Conservation (phyloP, 768 basidiomycete species). For the Fistulinella prunicolor region DNA sequence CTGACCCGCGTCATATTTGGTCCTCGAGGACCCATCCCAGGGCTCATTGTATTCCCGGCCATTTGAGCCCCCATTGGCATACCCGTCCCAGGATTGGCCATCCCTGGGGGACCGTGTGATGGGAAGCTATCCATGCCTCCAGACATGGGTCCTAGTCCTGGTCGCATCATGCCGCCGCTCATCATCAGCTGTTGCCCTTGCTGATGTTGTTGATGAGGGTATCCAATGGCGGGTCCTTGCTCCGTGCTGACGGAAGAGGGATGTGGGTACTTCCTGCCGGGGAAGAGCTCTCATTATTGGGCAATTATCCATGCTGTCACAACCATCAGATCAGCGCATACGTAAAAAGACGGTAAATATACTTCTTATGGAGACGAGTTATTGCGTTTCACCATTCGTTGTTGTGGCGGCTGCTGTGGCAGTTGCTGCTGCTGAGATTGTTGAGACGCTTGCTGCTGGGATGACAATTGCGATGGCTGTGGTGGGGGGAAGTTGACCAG, state of each 20-base stretch:
- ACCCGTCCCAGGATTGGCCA: slow-evolving; percentile 33
- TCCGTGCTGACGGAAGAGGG: slow-evolving; percentile 47
- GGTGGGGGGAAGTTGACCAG: slow-evolving; percentile 39
- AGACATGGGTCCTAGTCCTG: slow-evolving; percentile 30
- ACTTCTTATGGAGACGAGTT: slow-evolving; percentile 68
- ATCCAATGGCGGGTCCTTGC: slow-evolving; percentile 39
- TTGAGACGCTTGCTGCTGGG: slow-evolving; percentile 4
- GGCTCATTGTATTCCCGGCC: slow-evolving; percentile 32
- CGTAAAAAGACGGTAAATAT: slow-evolving; percentile 10
- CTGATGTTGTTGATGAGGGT: slow-evolving; percentile 33
- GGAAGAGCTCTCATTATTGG: slow-evolving; percentile 52
- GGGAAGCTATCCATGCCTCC: slow-evolving; percentile 36
- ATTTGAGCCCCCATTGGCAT: slow-evolving; percentile 34
- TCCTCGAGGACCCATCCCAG: slow-evolving; percentile 35
- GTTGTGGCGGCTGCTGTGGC: slow-evolving; percentile 22
- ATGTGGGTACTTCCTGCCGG: slow-evolving; percentile 55
- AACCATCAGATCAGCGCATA: slow-evolving; percentile 2
- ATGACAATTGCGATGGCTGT: slow-evolving; percentile 24
- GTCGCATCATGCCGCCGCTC: slow-evolving; percentile 41
- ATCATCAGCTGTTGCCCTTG: slow-evolving; percentile 37
- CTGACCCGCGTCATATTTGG: slow-evolving; percentile 32
- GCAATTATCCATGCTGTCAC: slow-evolving; percentile 44
- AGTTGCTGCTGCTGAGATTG: slow-evolving; percentile 21
- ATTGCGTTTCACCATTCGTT: slow-evolving; percentile 44
- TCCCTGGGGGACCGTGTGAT: slow-evolving; percentile 28